These are phyloP conservation scores for Penicillium sp. DNA, from an alignment of 2,329 filamentous ascomycete genomes.

Conservation along the genomic window DNA sequence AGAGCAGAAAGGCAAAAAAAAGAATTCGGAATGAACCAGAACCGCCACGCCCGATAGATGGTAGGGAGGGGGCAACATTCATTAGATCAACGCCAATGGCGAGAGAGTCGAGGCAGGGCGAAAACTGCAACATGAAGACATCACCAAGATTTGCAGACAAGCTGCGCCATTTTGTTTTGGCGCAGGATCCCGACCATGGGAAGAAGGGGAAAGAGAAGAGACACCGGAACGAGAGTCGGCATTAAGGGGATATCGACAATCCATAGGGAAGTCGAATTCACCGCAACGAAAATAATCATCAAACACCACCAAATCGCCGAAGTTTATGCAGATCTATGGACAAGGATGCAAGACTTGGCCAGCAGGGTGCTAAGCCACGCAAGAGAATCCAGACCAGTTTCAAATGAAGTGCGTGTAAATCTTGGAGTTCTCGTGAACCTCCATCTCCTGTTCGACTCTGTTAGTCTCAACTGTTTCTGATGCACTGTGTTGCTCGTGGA, in stretches of 20 bases:
- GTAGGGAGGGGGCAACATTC: slow-evolving; percentile 17
- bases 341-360: slow-evolving; percentile 20
- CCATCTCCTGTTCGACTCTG: slow-evolving; percentile 82
- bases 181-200: slow-evolving; percentile 2
- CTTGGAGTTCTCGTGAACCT: slow-evolving; percentile 98
- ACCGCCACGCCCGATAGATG: slow-evolving; percentile 17
- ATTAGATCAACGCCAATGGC: slow-evolving; percentile 25
- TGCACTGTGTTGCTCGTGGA: background rate
- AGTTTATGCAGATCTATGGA: slow-evolving; percentile 33
- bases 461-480: slow-evolving; percentile 10
- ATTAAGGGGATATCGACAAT: background rate
- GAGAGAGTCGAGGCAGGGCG: slow-evolving; percentile 1
- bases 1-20: slow-evolving; percentile 15
- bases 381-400: slow-evolving; percentile 45
- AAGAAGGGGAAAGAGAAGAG: slow-evolving; percentile 18
- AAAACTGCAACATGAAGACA: slow-evolving; percentile 6
- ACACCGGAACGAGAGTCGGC: slow-evolving; percentile 16
- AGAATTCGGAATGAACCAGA: slow-evolving; percentile 11
- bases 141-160: slow-evolving; percentile 17
- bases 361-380: slow-evolving; percentile 16
- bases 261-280: slow-evolving; percentile 2
- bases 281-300: slow-evolving; percentile 13
- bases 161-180: slow-evolving; percentile 19
- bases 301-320: slow-evolving; percentile 28
- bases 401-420: slow-evolving; percentile 99